Evolutionary conservation across 108 stramenopile genomes (phyloP), one percentile per base, ranked within the genome.

Genomic region (Skeletonema marinoi): DNA sequence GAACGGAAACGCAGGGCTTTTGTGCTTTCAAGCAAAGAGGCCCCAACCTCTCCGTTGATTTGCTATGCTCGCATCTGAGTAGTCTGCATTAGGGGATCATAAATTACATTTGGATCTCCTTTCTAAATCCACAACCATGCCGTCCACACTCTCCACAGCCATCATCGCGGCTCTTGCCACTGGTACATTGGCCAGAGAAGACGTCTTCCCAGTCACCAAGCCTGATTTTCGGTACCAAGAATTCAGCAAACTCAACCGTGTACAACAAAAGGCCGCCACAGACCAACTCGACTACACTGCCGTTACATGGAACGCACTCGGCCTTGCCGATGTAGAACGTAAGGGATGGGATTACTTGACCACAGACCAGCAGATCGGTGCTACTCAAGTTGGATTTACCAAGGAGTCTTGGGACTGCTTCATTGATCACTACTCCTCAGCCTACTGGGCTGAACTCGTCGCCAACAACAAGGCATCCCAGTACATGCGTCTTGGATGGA

Each of bases 391-490:
- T 3, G 85, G 85, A 2, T 82, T 82, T 67, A 78, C 67, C 32
- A 68, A 79, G 54, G 65, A 74, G 12, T 33, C 70, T 6, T 85
- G 85, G 85, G 81, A 85, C 56, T 85, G 85, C 61, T 85, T 75
- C 46, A 82, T 85, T 32, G 78, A 85, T 36, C 85, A 66, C 29
- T 65, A 72, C 19, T 38, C 19, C 13, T 38, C 19, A 6, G 32
- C 63, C 32, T 35, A 64, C 54, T 56, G 54, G 54, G 54, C 54
- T 9, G 54, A 56, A 10, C 54, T 56, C 29, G 54, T 56, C 25
- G 54, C 54, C 10, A 10, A 25, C 25, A 56, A 56, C 54, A 56
- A 56, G 54, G 54, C 54, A 16, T 56, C 54, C 6, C 54, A 56
- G 25, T 56, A 56, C 54, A 56, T 56, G 54, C 54, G 54, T 56